These are phyloP conservation scores for Colletotrichum cuscutae DNA, from an alignment of 2,329 filamentous ascomycete genomes.

Conservation along the genomic window DNA sequence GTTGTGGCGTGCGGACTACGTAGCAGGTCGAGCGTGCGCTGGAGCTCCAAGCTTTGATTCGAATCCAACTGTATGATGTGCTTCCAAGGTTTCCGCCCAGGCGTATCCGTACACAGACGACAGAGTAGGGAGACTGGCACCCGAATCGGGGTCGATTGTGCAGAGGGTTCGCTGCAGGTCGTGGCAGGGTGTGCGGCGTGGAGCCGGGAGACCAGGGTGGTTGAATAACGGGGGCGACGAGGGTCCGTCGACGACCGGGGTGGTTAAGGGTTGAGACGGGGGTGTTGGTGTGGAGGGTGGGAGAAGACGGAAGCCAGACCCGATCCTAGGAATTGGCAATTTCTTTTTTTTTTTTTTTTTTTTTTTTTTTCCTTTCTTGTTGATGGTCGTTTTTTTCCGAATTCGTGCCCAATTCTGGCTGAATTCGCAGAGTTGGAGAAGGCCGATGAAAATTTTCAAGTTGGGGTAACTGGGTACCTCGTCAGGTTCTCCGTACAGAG, in stretches of 20 bases:
- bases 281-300: constrained; percentile 27
- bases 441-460: constrained; percentile 7
- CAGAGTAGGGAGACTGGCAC: neutral
- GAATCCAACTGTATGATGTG: constrained; percentile 28
- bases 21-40: neutral
- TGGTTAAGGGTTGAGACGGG: constrained; percentile 9
- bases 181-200: constrained; percentile 28
- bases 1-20: neutral
- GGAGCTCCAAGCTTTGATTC: constrained; percentile 21
- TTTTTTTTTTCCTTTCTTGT: constrained; percentile 10
- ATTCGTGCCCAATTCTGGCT: constrained; percentile 18
- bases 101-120: too few species aligned
- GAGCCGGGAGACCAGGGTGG: constrained; percentile 29
- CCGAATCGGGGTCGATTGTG: constrained; percentile 6
- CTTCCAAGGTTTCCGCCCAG: constrained; percentile 4
- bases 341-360: constrained; percentile 32
- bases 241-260: constrained; percentile 19
- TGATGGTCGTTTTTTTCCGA: constrained; percentile 13
- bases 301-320: constrained; percentile 34
- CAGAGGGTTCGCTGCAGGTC: neutral
- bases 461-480: constrained; percentile 1
- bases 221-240: constrained; percentile 13
- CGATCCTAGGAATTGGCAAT: constrained; percentile 34
- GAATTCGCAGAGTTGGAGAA: constrained; percentile 13
- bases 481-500: too few species aligned